Evolutionary conservation across 1,284 basidiomycete genomes (phyloP), one percentile per base, ranked within the genome.

Genomic region (Hymenochaete sp.): DNA sequence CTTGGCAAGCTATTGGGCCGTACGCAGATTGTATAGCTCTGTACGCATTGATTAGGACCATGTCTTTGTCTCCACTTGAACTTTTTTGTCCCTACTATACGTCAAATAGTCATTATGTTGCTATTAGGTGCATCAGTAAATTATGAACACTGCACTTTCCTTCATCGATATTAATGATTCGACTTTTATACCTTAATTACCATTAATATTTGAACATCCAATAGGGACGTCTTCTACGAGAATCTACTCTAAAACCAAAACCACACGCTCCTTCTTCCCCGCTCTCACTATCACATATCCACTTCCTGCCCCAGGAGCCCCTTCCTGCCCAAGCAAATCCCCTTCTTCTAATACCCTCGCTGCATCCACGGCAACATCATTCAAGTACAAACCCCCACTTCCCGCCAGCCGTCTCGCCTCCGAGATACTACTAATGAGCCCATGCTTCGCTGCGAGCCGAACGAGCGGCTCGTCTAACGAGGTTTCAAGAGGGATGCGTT

Each of bases 1-100:
- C 67, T 67, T 92, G 38, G 84, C 89, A 25, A 81, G 86, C 4
- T 93, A 90, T 56, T 92, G 86, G 79, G 87, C 87, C 31, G 74
- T 93, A 39, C 72, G 84, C 53, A 75, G 71, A 62, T 66, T 95
- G 48, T 96, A 96, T 62, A 73, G 72, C 49, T 79, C 87, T 27
- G 83, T 87, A 51, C 78, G 84, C 33, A 73, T 87, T 43, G 83
- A 87, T 64, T 87, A 67, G 57, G 26, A 42, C 27, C 35, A 24
- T 16, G 38, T 33, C n/a, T 14, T 11, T 42, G 11, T 21, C 16
- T 28, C 16, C n/a, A 9, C n/a, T 38, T 44, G n/a, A n/a, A n/a
- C n/a, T n/a, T n/a, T n/a, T n/a, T n/a, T n/a, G n/a, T n/a, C n/a
- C n/a, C n/a, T n/a, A n/a, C n/a, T n/a, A n/a, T n/a, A n/a, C n/a